Conservation (phyloP, 768 basidiomycete genomes). For the Clitopilus hobsonii region DNA sequence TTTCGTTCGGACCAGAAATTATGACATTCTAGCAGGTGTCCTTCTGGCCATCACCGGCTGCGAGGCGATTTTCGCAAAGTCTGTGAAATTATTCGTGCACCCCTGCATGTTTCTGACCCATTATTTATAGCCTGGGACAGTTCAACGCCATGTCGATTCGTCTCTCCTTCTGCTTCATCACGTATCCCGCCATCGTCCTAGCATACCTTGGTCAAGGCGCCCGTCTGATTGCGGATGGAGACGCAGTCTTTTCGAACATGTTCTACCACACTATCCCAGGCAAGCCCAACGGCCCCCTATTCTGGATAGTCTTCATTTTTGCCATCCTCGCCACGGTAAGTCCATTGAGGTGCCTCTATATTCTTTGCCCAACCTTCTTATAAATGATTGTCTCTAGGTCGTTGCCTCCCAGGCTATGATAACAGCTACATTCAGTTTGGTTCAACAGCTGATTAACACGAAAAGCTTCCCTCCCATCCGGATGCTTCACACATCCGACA, state of each 20-base stretch:
- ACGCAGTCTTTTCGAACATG: constrained; percentile 43
- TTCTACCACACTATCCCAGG: constrained; percentile 70
- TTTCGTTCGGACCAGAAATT: constrained; percentile 62
- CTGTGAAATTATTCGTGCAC: constrained; percentile 9
- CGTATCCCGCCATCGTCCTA: constrained; percentile 56
- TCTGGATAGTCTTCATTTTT: constrained; percentile 64
- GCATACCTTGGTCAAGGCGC: constrained; percentile 75
- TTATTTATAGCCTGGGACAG: constrained; percentile 48
- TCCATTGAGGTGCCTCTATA: background rate
- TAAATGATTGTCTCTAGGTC: no score
- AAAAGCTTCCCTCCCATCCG: constrained; percentile 53
- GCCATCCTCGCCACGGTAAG: constrained; percentile 61
- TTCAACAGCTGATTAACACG: constrained; percentile 63
- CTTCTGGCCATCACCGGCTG: constrained; percentile 67
- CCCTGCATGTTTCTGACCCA: background rate
- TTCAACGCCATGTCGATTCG: constrained; percentile 61
- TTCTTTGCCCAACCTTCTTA: background rate
- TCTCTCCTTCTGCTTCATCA: constrained; percentile 48
- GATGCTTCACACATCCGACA: constrained; percentile 58
- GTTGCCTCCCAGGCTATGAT: constrained; percentile 68
- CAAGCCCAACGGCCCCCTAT: constrained; percentile 42
- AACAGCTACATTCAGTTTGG: constrained; percentile 57
- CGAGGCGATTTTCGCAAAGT: constrained; percentile 69
- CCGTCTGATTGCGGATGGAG: constrained; percentile 47
- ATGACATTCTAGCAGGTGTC: constrained; percentile 57